Evolutionary conservation across 257 asterid species (phyloP).

Genomic region (Eustoma russellianum): DNA sequence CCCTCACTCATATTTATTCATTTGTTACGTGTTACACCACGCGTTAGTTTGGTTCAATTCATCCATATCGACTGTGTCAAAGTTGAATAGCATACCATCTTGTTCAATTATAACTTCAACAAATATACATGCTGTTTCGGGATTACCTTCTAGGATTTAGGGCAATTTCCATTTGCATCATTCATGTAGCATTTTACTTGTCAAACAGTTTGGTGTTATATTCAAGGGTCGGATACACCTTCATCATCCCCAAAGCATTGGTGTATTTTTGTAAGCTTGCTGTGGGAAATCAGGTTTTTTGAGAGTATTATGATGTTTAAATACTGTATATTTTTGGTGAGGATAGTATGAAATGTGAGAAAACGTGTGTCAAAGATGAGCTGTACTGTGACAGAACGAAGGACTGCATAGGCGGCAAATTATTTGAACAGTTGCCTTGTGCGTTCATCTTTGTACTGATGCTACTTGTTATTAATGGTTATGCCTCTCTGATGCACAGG

Average conservation of each 20-base stretch:
- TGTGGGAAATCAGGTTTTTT: slow-evolving; percentile 14
- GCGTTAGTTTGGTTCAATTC: slow-evolving; percentile 38
- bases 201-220: slow-evolving; percentile 11
- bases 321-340: slow-evolving; percentile 12
- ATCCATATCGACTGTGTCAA: slow-evolving; percentile 17
- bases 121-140: slow-evolving; percentile 22
- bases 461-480: too few relatives aligned
- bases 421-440: too few relatives aligned
- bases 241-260: slow-evolving; percentile 20
- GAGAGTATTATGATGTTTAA: slow-evolving; percentile 18
- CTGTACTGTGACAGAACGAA: too few relatives aligned
- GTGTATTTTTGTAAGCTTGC: slow-evolving; percentile 10
- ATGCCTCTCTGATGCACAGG: too few relatives aligned
- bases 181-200: slow-evolving; percentile 18
- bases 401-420: too few relatives aligned
- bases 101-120: slow-evolving; percentile 32
- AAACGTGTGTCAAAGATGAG: too few relatives aligned
- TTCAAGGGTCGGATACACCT: slow-evolving; percentile 13
- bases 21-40: slow-evolving; percentile 27
- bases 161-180: slow-evolving; percentile 18
- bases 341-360: slow-evolving; percentile 16
- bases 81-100: slow-evolving; percentile 39
- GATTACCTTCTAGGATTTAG: slow-evolving; percentile 16
- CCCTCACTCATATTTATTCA: slow-evolving; percentile 11
- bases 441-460: too few relatives aligned